These are phyloP conservation scores for Helotiales sp. DNA, from an alignment of 2,329 filamentous ascomycete genomes.

Conservation along the genomic window DNA sequence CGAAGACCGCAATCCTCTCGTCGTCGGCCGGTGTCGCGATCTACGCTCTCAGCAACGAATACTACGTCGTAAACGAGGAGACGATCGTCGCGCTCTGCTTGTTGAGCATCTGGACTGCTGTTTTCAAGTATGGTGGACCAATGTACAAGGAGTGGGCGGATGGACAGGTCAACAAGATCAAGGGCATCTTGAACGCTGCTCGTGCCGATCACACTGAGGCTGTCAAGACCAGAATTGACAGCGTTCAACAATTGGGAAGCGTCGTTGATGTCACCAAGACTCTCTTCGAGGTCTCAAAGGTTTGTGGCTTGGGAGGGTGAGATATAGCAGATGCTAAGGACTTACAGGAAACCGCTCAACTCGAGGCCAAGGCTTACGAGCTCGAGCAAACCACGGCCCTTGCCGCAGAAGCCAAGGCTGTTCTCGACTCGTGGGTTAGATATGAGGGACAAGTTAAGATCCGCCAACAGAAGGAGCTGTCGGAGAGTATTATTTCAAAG, in stretches of 20 bases:
- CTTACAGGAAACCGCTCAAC: conserved; percentile 77
- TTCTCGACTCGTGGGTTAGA: conserved; percentile 97
- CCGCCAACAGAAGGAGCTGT: conserved; percentile 95
- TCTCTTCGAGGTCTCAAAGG: conserved; percentile 98
- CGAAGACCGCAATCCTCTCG: conserved; percentile 96
- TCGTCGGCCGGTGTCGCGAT: conserved; percentile 86
- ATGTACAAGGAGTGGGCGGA: conserved; percentile 92
- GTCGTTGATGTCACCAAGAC: conserved; percentile 97
- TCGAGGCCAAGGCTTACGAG: conserved; percentile 95
- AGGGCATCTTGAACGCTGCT: conserved; percentile 90
- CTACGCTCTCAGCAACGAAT: conserved; percentile 98
- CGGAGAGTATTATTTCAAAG: conserved; percentile 91
- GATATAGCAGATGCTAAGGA: conserved; percentile 6
- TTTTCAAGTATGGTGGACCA: conserved; percentile 92
- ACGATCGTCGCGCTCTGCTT: conserved; percentile 91
- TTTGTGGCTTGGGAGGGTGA: conserved; percentile 42
- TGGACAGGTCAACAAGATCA: conserved; percentile 86
- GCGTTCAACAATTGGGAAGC: conserved; percentile 89
- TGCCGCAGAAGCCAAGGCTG: conserved; percentile 87
- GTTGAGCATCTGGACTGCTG: conserved; percentile 85
- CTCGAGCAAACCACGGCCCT: conserved; percentile 95
- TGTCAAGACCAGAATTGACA: conserved; percentile 91
- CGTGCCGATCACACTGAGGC: conserved; percentile 93
- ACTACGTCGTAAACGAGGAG: conserved; percentile 99
- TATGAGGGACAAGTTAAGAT: conserved; percentile 99